Percentiles rank a stretch among this genome's conserved stretches.
phyloP scores from a whole-genome alignment of 345 rosid genomes.

The Kernera saxatilis region DNA sequence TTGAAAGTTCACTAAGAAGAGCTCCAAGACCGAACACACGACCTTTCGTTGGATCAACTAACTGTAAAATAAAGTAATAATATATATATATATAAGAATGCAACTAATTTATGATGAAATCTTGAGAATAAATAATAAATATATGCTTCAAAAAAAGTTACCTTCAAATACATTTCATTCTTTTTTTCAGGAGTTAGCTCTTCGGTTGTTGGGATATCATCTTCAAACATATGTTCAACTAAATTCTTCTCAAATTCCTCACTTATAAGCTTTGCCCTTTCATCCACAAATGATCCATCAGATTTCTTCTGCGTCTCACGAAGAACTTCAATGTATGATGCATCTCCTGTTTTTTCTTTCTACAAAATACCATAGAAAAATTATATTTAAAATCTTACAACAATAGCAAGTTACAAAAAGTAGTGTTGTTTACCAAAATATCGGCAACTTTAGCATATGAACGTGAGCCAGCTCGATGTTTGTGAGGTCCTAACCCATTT shows the following conservation, averaged over 20 bases:
- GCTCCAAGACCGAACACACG: background rate
- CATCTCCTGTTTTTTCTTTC: background rate
- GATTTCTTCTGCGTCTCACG: background rate
- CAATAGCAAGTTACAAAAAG: background rate
- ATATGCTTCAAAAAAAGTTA: background rate
- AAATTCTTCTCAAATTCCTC: background rate
- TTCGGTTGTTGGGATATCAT: background rate
- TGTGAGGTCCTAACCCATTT: background rate
- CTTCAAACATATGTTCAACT: background rate
- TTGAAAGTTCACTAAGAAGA: background rate
- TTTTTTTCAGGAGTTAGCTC: background rate
- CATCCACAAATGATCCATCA: background rate
- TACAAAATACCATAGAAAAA: background rate
- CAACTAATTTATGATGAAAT: background rate
- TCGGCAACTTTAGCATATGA: background rate
- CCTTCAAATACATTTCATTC: background rate
- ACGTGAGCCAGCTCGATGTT: background rate
- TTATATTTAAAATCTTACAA: background rate
- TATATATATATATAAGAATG: background rate
- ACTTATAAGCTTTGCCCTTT: background rate
- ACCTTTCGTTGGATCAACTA: background rate
- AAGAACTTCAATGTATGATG: background rate
- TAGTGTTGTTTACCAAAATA: background rate
- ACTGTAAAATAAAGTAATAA: background rate
- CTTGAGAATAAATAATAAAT: too few relatives aligned